Evolutionary conservation across 495 filamentous ascomycete species (phyloP).

Genomic region (Aspergillus olivimuriae): DNA sequence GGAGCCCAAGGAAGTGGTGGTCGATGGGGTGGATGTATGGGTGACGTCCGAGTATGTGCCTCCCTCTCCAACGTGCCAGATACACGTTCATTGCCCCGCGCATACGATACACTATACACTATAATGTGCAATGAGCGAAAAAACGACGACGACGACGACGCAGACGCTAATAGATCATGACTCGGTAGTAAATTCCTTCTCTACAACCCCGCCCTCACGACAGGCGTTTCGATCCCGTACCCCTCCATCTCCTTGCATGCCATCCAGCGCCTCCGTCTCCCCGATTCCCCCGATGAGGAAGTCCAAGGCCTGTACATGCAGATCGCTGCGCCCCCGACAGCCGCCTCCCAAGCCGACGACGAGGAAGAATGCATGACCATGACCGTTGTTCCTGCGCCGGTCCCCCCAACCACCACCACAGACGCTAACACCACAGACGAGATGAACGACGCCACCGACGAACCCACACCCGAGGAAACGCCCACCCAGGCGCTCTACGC

Average conservation of each 20-base stretch:
- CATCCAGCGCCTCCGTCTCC: conserved; percentile 56
- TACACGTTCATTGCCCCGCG: conserved; percentile 3
- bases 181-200: conserved; percentile 61
- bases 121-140: no score
- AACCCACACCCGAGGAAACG: conserved; percentile 25
- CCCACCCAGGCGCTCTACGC: conserved; percentile 57
- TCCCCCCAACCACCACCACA: conserved; percentile 12
- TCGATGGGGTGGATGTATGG: conserved; percentile 61
- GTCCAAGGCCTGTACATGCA: conserved; percentile 73
- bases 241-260: conserved; percentile 85
- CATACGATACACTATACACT: no score
- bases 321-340: conserved; percentile 49
- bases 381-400: conserved; percentile 73
- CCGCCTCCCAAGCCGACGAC: conserved; percentile 46
- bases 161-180: conserved; percentile 1
- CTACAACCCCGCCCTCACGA: conserved; percentile 52
- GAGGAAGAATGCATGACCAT: conserved; percentile 68
- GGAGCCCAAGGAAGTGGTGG: conserved; percentile 37
- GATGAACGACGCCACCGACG: conserved; percentile 11
- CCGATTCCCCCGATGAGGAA: conserved; percentile 29
- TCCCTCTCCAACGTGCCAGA: not conserved
- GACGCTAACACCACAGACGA: conserved; percentile 18
- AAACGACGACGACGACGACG: no score
- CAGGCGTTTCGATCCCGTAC: conserved; percentile 78
- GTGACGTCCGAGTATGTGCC: conserved; percentile 66